phyloP scores from a whole-genome alignment of 2,329 filamentous ascomycete genomes.

The Tolypocladium inflatum region DNA sequence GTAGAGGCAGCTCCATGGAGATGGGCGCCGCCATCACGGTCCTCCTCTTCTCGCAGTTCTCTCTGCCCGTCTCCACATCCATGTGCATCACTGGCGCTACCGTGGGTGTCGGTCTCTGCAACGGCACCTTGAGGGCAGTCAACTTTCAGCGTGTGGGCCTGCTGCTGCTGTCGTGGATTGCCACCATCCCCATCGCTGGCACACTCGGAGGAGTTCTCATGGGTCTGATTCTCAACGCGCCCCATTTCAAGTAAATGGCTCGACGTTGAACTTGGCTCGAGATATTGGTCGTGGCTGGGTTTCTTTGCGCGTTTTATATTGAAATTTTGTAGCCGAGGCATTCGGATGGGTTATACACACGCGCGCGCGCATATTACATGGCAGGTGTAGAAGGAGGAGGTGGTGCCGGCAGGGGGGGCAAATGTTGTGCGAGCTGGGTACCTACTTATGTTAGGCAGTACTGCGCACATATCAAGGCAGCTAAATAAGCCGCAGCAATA shows the following conservation, averaged over 20 bases:
- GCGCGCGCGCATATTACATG: no score
- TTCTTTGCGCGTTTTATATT: not conserved
- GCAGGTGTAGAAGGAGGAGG: no score
- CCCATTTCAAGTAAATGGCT: slow-evolving; percentile 17
- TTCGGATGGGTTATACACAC: no score
- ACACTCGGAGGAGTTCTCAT: slow-evolving; percentile 30
- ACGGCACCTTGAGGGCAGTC: slow-evolving; percentile 60
- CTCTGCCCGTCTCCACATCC: slow-evolving; percentile 65
- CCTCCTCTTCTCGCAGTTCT: slow-evolving; percentile 65
- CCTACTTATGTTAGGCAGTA: no score
- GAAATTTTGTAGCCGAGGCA: not conserved
- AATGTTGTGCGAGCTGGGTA: no score
- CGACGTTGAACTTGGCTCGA: not conserved
- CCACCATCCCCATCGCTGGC: slow-evolving; percentile 33
- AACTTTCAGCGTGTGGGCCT: slow-evolving; percentile 68
- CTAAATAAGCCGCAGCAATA: no score
- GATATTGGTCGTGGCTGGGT: not conserved
- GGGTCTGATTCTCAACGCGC: slow-evolving; percentile 30
- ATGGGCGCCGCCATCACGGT: slow-evolving; percentile 71
- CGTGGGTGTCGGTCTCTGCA: slow-evolving; percentile 69
- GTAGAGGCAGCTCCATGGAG: slow-evolving; percentile 57
- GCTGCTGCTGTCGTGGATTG: slow-evolving; percentile 52
- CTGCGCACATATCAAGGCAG: no score
- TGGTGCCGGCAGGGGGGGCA: no score
- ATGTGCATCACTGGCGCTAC: slow-evolving; percentile 77